Base-by-base conservation (phyloP, 345 rosid species). In the Citrus maxima region DNA sequence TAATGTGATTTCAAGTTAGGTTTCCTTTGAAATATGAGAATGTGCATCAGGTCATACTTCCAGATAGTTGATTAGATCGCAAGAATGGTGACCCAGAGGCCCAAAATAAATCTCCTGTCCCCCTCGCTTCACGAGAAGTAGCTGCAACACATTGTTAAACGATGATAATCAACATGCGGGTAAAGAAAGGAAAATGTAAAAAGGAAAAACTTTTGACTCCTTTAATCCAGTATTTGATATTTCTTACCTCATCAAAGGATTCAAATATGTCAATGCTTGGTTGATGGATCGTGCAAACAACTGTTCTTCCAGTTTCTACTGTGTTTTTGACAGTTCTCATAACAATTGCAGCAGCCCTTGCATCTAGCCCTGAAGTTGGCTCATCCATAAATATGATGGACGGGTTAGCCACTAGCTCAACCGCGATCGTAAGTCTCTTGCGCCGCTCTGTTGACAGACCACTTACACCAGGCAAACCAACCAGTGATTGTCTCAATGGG, bases 361-460 rank as follows among this genome's bases (percentile, higher is more conserved):
- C 98, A 81, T 95, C 98, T 35, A 95, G 87, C 51, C 98, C 98
- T 35, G 98, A 95, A 62, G 98, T 95, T 73, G 98, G 98, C 80
- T 95, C 98, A 32, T 95, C 98, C 98, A 95, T 90, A 87, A 95
- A 93, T 74, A 93, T 92, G 56, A 93, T 93, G 1, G 98, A 93
- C 7, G 98, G 98, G 82, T 95, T 95, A 30, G 98, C 97, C 76
- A 95, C 98, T 1, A 93, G 88, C 93, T 95, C 98, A 34, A 93
- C 95, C 0, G 98, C 98, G 22, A 93, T 93, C 25, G 98, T 95
- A 16, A 95, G 85, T 84, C 98, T 86, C 79, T 95, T 95, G 46
- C 98, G 88, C 71, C 92, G 97, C 86, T 95, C 98, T 0, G 92
- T 92, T 24, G 98, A 93, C n/a, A 93, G 83, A 66, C 98, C 98